Evolutionary conservation across 176 grass and related monocot species (phyloP).

Genomic region (Oryza longistaminata): DNA sequence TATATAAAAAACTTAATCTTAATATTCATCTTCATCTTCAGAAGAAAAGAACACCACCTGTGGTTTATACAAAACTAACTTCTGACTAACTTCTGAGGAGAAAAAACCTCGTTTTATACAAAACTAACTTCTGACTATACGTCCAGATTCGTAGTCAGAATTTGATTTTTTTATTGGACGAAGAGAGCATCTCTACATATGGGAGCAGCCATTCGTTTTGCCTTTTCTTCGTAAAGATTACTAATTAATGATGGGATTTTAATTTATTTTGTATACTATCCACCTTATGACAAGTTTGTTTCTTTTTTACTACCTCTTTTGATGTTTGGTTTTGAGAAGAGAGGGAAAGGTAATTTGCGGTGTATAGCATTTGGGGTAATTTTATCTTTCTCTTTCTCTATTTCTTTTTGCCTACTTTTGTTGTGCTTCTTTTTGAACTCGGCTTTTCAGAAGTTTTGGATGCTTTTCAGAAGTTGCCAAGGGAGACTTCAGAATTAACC

Average conservation of each 20-base stretch:
- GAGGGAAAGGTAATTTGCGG: neutral
- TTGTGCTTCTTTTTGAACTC: neutral
- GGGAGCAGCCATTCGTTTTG: neutral
- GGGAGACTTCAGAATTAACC: neutral
- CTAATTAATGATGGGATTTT: neutral
- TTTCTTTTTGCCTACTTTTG: neutral
- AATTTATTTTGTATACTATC: neutral
- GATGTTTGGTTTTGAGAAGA: neutral
- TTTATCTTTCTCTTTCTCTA: neutral
- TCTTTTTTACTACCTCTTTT: neutral
- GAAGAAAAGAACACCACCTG: too few relatives aligned
- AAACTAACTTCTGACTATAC: too few relatives aligned
- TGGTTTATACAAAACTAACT: too few relatives aligned
- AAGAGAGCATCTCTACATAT: neutral
- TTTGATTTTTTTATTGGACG: too few relatives aligned
- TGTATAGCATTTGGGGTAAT: neutral
- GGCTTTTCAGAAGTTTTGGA: neutral
- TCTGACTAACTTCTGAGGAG: too few relatives aligned
- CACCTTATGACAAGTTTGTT: neutral
- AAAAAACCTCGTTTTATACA: too few relatives aligned
- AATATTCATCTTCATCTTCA: too few relatives aligned
- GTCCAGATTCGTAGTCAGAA: too few relatives aligned
- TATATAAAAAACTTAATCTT: too few relatives aligned
- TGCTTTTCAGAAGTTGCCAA: neutral
- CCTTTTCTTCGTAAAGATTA: neutral